Base-by-base conservation (phyloP, 2,329 filamentous ascomycete genomes). In the Colletotrichum chlorophyti region DNA sequence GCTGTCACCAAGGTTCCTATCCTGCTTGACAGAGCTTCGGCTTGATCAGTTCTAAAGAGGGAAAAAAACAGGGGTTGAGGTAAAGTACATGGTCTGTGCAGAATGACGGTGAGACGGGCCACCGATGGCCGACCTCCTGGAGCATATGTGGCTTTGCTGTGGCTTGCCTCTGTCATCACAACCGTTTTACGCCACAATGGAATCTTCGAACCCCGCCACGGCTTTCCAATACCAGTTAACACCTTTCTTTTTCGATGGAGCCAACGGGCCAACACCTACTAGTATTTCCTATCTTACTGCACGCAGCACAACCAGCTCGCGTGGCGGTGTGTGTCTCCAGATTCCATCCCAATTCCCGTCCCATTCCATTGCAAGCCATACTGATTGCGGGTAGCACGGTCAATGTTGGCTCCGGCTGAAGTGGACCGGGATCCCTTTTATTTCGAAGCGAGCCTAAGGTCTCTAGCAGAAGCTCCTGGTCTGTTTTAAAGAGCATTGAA, bases 51-150 rank as follows among this genome's bases (percentile, higher is more conserved):
- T n/a, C 32, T 15, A 34, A 58, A 23, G 19, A 38, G 12, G 14
- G 53, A n/a, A n/a, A n/a, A n/a, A n/a, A n/a, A 52, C 50, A 60
- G 58, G 49, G 55, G 21, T 54, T 29, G 42, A 21, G 11, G 31
- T 42, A 10, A n/a, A n/a, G n/a, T 19, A 32, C 12, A 19, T 32
- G 50, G 58, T 24, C 58, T 46, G 53, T 60, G 58, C 58, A 55
- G 51, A 49, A 47, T 60, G 45, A 26, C 58, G 47, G 58, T 52
- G 58, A 60, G 52, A 58, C 58, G 53, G 46, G 27, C 14, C 12
- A 31, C 38, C 37, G 42, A 43, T 32, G n/a, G 15, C 21, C n/a
- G 38, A 43, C 17, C n/a, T 31, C n/a, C n/a, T n/a, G n/a, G n/a
- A n/a, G n/a, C n/a, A n/a, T n/a, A n/a, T n/a, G n/a, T n/a, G n/a